Base-by-base conservation (phyloP, 1,284 basidiomycete genomes). In the Takashimella tepidaria region DNA sequence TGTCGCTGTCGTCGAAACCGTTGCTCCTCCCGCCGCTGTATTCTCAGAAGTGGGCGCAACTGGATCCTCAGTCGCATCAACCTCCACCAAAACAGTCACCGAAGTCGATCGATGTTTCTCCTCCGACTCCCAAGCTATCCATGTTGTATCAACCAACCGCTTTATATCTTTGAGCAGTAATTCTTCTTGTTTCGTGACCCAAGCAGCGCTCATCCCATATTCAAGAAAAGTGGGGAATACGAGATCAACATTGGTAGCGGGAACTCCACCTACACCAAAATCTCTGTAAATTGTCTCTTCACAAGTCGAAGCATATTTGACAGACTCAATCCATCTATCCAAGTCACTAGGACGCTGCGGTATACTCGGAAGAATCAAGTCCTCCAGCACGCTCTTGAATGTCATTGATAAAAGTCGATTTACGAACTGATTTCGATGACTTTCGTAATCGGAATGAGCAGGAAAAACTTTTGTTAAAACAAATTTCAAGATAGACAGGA, bases 331-430 rank as follows among this genome's bases (percentile, higher is more conserved):
- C 69, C 85, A 92, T 0, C 74, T 56, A 1, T 84, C 82, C 0
- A 92, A 77, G 1, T 69, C 70, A 5, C 78, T 73, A 37, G 85
- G 78, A 3, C 83, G 80, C 0, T 82, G 80, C 0, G 89, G 88
- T 4, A 91, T 74, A 16, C 80, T 79, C 0, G 86, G 82, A 40
- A 85, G 75, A 21, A 92, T 78, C 22, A 90, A 70, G 57, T 82
- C 78, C 47, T 82, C 79, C 41, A 92, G 78, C 13, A 90, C 66
- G 20, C 82, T 45, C 10, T 58, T 47, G 41, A 68, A 62, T 8
- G 57, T 51, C 8, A 52, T 37, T 8, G 31, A 37, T 8, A 37
- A 8, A 8, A 37, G 31, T 16, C 31, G 31, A 37, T 8, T 16
- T 8, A 37, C 16, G 31, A 37, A 37, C 16, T 37, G 31, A 37